These are phyloP conservation scores for Cladosporium sp. DNA, from an alignment of 2,329 filamentous ascomycete species.

Conservation along the genomic window DNA sequence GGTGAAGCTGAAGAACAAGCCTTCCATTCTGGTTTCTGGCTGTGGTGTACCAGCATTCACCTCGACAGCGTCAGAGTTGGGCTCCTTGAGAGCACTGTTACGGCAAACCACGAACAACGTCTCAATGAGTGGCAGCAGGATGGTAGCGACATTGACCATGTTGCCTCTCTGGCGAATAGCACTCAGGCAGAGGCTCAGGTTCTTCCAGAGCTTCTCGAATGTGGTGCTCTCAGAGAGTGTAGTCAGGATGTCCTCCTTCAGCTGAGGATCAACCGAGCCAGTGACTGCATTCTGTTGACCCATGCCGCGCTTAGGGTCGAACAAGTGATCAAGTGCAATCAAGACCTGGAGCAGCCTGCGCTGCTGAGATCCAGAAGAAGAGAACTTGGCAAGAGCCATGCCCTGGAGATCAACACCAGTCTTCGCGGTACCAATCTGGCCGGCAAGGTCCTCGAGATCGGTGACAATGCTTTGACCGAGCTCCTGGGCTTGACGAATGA, in stretches of 20 bases:
- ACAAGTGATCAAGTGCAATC: conserved; percentile 92
- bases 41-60: conserved; percentile 64
- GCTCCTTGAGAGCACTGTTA: conserved; percentile 81
- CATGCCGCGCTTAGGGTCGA: conserved; percentile 71
- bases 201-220: conserved; percentile 89
- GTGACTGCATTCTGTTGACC: conserved; percentile 49
- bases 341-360: conserved; percentile 91
- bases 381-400: conserved; percentile 91
- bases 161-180: conserved; percentile 90
- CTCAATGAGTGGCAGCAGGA: conserved; percentile 90
- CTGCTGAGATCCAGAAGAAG: conserved; percentile 91
- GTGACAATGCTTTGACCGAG: conserved; percentile 81
- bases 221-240: conserved; percentile 88
- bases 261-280: conserved; percentile 52
- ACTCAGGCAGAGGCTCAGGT: conserved; percentile 82
- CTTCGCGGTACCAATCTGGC: conserved; percentile 82
- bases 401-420: conserved; percentile 95
- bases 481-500: conserved; percentile 81
- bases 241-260: conserved; percentile 80
- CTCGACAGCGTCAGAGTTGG: conserved; percentile 53
- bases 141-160: conserved; percentile 96
- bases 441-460: conserved; percentile 81
- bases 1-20: conserved; percentile 93
- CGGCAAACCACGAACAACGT: conserved; percentile 99
- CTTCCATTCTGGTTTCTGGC: conserved; percentile 80